These are phyloP conservation scores for Aspergillus brasiliensis DNA, from an alignment of 2,329 filamentous ascomycete genomes.

Conservation along the genomic window DNA sequence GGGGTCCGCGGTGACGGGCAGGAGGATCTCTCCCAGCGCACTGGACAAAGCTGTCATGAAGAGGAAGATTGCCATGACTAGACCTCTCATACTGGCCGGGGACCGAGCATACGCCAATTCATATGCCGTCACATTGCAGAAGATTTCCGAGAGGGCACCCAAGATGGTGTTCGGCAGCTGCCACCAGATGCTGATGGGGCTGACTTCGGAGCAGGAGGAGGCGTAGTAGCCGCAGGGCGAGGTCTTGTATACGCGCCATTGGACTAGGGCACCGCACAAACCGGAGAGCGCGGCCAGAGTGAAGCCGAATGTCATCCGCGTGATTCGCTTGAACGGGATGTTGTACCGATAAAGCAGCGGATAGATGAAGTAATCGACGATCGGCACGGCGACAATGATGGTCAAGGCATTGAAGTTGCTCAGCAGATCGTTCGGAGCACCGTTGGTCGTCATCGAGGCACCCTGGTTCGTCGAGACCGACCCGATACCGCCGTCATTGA, in stretches of 20 bases:
- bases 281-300: constrained; percentile 52
- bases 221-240: constrained; percentile 49
- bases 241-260: constrained; percentile 50
- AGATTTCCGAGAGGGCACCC: constrained; percentile 42
- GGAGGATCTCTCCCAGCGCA: constrained; percentile 46
- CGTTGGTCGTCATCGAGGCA: constrained; percentile 53
- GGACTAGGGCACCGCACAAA: constrained; percentile 40
- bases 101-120: constrained; percentile 49
- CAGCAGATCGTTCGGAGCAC: constrained; percentile 55
- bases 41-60: constrained; percentile 44
- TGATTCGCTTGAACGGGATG: constrained; percentile 53
- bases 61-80: constrained; percentile 47
- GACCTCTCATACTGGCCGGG: constrained; percentile 46
- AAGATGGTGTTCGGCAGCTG: constrained; percentile 44
- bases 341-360: constrained; percentile 45
- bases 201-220: constrained; percentile 40
- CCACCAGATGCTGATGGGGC: constrained; percentile 48
- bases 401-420: constrained; percentile 55
- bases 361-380: constrained; percentile 54
- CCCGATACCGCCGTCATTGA: constrained; percentile 54
- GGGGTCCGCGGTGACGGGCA: constrained; percentile 50
- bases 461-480: constrained; percentile 51
- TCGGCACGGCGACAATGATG: constrained; percentile 50
- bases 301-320: constrained; percentile 56
- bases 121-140: constrained; percentile 49